Evolutionary conservation across 352 stramenopile genomes (phyloP), one percentile per base, ranked within the genome.

Genomic region (Plasmopara halstedii): DNA sequence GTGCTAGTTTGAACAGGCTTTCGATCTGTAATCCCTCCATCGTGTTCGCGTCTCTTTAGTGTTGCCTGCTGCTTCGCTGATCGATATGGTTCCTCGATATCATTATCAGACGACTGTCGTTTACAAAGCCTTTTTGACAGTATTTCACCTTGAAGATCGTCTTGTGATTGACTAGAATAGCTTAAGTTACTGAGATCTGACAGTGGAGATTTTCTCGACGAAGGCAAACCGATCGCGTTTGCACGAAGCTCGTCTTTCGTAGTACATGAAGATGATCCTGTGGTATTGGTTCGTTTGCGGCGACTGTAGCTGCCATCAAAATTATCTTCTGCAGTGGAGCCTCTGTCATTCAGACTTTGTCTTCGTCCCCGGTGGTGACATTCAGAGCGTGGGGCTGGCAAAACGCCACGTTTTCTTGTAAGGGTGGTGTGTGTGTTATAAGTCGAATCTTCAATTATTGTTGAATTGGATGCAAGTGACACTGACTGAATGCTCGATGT

Each of bases 271-370:
- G 53, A 53, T 25, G 56, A 49, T 22, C 50, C 49, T 21, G 68
- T 73, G 7, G 67, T 82, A 29, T 83, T 86, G 40, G 72, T 86
- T n/a, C 77, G 71, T 50, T 88, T 88, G 6, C 77, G 69, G 8
- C 73, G 64, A 18, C 62, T 61, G 0, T 60, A 57, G 41, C 67
- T 79, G 6, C 54, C 54, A 43, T 85, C 73, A 10, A 70, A 77
- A 10, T 50, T 64, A 38, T 82, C 67, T 34, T 84, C 75, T 13
- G 69, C 39, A 35, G 72, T 86, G 11, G 70, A 88, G 33, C 72
- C 73, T 29, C 71, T 86, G n/a, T 69, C 69, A 40, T 81, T 68
- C 2, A 70, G 46, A 42, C 62, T 79, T 20, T 77, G 62, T 0
- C 70, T 68, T 37, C 73, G 64, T 26, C 68, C 62, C 20, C 70